Percentiles rank a stretch among this genome's conserved stretches.
Evolutionary conservation across 768 basidiomycete species (phyloP).

Genomic region (Leucocoprinus birnbaumii): DNA sequence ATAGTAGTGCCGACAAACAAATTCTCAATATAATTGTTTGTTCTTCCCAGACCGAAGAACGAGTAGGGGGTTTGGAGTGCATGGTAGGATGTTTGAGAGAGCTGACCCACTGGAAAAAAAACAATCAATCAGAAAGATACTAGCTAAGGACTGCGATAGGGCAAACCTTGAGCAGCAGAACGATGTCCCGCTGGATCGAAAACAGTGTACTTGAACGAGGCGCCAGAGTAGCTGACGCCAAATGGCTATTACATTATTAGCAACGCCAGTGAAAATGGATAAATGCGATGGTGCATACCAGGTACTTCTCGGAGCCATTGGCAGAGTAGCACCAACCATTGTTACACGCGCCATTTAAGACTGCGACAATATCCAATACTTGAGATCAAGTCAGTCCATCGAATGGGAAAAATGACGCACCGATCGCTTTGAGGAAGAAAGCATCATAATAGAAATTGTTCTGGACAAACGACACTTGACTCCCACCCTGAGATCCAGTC

Average conservation of each 20-base stretch:
- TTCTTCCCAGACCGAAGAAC: conserved; percentile 94
- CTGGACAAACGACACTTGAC: conserved; percentile 78
- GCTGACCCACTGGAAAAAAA: conserved; percentile 68
- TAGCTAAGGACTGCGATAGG: not conserved
- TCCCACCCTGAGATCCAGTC: conserved; percentile 59
- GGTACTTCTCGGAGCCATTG: conserved; percentile 64
- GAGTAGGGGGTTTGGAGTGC: conserved; percentile 89
- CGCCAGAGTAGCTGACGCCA: conserved; percentile 92
- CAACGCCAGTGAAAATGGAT: not conserved
- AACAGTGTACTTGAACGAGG: conserved; percentile 96
- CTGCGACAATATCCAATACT: conserved; percentile 31
- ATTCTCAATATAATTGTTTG: conserved; percentile 99
- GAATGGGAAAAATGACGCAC: conserved; percentile 39
- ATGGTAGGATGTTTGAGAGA: conserved; percentile 92
- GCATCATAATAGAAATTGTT: conserved; percentile 99
- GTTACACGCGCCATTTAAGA: conserved; percentile 90
- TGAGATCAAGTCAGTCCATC: not conserved
- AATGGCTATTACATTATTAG: conserved; percentile 58
- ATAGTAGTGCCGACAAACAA: conserved; percentile 93
- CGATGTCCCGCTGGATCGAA: conserved; percentile 86
- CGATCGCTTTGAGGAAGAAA: conserved; percentile 96
- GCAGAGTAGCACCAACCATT: conserved; percentile 71
- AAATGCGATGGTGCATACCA: conserved; percentile 46
- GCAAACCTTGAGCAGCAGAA: conserved; percentile 83
- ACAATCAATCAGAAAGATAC: conserved; percentile 8